These are phyloP conservation scores for Cadophora luteo-olivacea DNA, from an alignment of 2,329 filamentous ascomycete species.

Conservation along the genomic window DNA sequence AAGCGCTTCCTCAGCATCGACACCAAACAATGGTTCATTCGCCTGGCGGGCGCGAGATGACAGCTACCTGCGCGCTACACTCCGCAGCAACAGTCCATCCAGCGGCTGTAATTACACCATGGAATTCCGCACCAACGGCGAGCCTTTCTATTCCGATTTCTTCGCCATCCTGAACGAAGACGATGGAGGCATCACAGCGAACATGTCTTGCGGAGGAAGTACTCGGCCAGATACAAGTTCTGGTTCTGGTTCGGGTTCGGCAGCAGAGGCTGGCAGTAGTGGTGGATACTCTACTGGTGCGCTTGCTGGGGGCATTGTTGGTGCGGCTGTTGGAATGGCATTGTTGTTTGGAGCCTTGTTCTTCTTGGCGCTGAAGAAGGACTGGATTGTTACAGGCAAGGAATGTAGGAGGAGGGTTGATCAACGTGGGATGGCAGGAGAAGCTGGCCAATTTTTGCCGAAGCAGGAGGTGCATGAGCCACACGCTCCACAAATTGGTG, in stretches of 20 bases:
- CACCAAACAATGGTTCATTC: slow-evolving; percentile 8
- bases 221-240: not conserved
- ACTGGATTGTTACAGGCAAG: slow-evolving; percentile 1
- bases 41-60: not conserved
- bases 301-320: not conserved
- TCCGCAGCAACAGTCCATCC: not conserved
- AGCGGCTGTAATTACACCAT: slow-evolving; percentile 2
- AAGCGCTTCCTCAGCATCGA: not conserved
- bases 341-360: not conserved
- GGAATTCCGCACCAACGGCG: slow-evolving; percentile 1
- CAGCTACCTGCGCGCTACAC: not conserved
- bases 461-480: not conserved
- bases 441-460: not conserved
- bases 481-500: not conserved
- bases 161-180: slow-evolving; percentile 10
- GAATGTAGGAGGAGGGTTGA: not conserved
- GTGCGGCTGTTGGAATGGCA: not conserved
- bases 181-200: slow-evolving; percentile 1
- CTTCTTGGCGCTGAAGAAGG: not conserved
- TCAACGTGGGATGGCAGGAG: not conserved
- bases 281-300: not conserved
- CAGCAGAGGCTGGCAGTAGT: not conserved
- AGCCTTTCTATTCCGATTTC: not conserved
- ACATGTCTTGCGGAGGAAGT: not conserved
- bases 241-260: not conserved